phyloP scores from a whole-genome alignment of 495 filamentous ascomycete genomes.

The Lasiosphaeria hispida region DNA sequence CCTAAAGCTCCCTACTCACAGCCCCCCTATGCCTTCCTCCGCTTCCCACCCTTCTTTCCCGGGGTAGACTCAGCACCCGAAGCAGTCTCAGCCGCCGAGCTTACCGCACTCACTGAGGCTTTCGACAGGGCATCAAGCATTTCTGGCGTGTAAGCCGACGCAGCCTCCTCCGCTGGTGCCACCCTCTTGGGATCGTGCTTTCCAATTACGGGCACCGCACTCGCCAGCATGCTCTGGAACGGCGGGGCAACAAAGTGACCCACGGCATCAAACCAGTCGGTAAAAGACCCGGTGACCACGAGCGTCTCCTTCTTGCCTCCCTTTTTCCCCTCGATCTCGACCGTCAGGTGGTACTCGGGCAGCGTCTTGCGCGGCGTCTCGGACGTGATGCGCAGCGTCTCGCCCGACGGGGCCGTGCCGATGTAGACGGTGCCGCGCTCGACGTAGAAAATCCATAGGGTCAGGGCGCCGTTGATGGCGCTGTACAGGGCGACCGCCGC shows the following conservation, averaged over 20 bases:
- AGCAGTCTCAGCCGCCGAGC: conserved; percentile 26
- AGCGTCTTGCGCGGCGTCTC: conserved; percentile 70
- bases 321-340: conserved; percentile 52
- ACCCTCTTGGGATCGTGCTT: conserved; percentile 62
- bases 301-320: conserved; percentile 46
- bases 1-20: background rate
- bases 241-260: conserved; percentile 80
- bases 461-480: conserved; percentile 71
- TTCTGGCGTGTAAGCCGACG: conserved; percentile 33
- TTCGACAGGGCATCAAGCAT: conserved; percentile 42
- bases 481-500: conserved; percentile 78
- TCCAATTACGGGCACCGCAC: conserved; percentile 64
- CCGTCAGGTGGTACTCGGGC: conserved; percentile 71
- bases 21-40: conserved; percentile 41
- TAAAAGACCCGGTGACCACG: conserved; percentile 67
- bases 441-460: conserved; percentile 81
- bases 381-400: conserved; percentile 62
- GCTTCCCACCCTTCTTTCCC: conserved; percentile 42
- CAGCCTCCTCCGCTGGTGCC: conserved; percentile 13
- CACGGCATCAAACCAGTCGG: conserved; percentile 79
- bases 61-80: conserved; percentile 22
- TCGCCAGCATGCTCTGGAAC: conserved; percentile 78
- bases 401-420: conserved; percentile 51
- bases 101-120: conserved; percentile 26
- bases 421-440: conserved; percentile 80